Base-by-base conservation (phyloP, 2,329 filamentous ascomycete genomes). In the Gaeumannomyces sp. region DNA sequence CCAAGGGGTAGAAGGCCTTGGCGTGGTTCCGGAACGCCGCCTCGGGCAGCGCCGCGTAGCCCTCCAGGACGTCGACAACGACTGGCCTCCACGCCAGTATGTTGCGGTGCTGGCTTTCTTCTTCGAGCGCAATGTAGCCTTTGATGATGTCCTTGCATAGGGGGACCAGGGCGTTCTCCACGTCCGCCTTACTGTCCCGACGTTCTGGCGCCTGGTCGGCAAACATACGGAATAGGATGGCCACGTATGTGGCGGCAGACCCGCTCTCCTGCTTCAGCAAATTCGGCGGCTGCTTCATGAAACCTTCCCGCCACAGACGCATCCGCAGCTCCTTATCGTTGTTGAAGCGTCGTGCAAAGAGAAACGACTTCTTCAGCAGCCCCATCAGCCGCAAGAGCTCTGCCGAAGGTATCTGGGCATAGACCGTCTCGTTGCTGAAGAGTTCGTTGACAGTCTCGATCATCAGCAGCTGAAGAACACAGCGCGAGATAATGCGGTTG, bases 271-370 rank as follows among this genome's bases (percentile, higher is more conserved):
- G 95, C 79, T 99, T 99, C 35, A 99, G 84, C 16, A 99, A 82
- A 72, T 99, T 99, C 3, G 95, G 95, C 22, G 95, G 94, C 74
- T 99, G 95, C 78, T 96, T 97, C 95, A 99, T 99, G 82, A 99
- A 99, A 0, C 96, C 95, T 75, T 99, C 95, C 62, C 93, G 85
- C 92, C 96, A 99, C 25, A 99, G 83, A 25, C 92, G 87, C 84
- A 96, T 96, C 60, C 95, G 88, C 53, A 99, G 82, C 70, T 98
- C 95, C 77, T 97, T 96, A 78, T 99, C 93, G 68, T 93, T 92
- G 76, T 99, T 99, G 83, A 99, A 99, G 71, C 90, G 91, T 73
- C 96, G 93, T 59, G 96, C 95, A 71, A 99, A 99, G 66, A 96
- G 88, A 78, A 97, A 99, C 33, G 90, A 95, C 74, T 96, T 95